These are phyloP conservation scores for Diplodia corticola DNA, from an alignment of 2,329 filamentous ascomycete species.

Conservation along the genomic window DNA sequence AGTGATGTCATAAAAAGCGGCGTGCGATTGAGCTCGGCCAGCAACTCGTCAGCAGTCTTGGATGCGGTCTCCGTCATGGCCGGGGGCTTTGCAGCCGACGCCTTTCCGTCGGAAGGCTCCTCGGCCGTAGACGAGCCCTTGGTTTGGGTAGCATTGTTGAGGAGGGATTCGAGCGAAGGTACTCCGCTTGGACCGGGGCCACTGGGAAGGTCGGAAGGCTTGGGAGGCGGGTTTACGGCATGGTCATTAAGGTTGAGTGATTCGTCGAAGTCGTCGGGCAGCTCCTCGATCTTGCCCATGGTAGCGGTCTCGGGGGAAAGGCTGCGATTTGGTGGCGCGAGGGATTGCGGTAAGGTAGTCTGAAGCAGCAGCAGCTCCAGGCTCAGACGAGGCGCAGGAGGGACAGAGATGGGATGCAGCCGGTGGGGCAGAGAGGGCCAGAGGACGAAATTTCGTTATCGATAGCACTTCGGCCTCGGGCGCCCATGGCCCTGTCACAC, in stretches of 20 bases:
- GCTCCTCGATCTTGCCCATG: slow-evolving; percentile 48
- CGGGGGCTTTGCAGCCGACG: slow-evolving; percentile 55
- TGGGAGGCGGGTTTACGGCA: background rate
- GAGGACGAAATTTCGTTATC: slow-evolving; percentile 16
- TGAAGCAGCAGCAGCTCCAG: background rate
- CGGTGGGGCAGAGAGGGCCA: background rate
- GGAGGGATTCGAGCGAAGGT: slow-evolving; percentile 16
- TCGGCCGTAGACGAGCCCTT: background rate
- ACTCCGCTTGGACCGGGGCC: slow-evolving; percentile 5
- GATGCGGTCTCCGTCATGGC: slow-evolving; percentile 58
- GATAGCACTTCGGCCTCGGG: slow-evolving; percentile 12
- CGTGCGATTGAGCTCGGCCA: slow-evolving; percentile 65
- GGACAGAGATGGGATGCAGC: background rate
- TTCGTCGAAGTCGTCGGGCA: slow-evolving; percentile 53
- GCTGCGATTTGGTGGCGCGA: background rate
- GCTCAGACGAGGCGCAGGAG: background rate
- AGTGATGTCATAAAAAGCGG: slow-evolving; percentile 97
- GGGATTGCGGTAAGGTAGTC: background rate
- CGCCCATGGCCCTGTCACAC: background rate
- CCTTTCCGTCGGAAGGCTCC: slow-evolving; percentile 26
- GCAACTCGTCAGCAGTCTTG: slow-evolving; percentile 60
- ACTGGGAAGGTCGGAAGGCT: background rate
- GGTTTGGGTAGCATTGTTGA: slow-evolving; percentile 12
- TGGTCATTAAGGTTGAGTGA: slow-evolving; percentile 43
- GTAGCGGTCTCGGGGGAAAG: background rate